These are phyloP conservation scores for Torulaspora franciscae DNA, from an alignment of 805 yeast genomes.

Conservation along the genomic window DNA sequence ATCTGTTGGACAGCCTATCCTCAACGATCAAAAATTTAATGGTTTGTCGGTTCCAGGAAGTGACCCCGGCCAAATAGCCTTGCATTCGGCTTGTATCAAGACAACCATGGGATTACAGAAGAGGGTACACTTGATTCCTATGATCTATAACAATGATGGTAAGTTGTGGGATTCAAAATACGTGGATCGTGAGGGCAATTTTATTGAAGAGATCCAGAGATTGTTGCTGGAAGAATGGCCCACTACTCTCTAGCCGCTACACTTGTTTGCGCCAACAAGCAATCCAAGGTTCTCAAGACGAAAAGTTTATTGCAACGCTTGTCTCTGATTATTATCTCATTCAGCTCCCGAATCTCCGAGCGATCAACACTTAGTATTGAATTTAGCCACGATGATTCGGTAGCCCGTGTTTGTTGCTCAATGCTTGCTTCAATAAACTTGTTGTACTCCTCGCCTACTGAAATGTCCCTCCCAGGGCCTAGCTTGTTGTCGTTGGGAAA, in stretches of 20 bases:
- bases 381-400: slow-evolving; percentile 16
- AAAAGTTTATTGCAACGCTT: slow-evolving; percentile 42
- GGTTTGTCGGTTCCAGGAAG: slow-evolving; percentile 11
- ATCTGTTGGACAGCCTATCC: slow-evolving; percentile 26
- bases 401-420: slow-evolving; percentile 24
- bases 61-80: slow-evolving; percentile 31
- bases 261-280: slow-evolving; percentile 35
- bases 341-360: slow-evolving; percentile 22
- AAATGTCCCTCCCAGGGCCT: slow-evolving; percentile 46
- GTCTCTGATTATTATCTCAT: slow-evolving; percentile 37
- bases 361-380: slow-evolving; percentile 20
- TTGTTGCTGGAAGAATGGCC: slow-evolving; percentile 23
- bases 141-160: slow-evolving; percentile 15
- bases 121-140: slow-evolving; percentile 28
- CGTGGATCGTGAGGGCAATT: slow-evolving; percentile 26
- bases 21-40: slow-evolving; percentile 32
- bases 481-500: slow-evolving; percentile 48
- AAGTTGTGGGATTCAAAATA: slow-evolving; percentile 29
- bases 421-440: slow-evolving; percentile 29
- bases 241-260: not conserved
- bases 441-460: slow-evolving; percentile 39
- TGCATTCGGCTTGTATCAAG: slow-evolving; percentile 38
- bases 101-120: slow-evolving; percentile 34
- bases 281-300: slow-evolving; percentile 41
- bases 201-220: slow-evolving; percentile 19